Base-by-base conservation (phyloP, 805 yeast genomes). In the Starmerella powellii region DNA sequence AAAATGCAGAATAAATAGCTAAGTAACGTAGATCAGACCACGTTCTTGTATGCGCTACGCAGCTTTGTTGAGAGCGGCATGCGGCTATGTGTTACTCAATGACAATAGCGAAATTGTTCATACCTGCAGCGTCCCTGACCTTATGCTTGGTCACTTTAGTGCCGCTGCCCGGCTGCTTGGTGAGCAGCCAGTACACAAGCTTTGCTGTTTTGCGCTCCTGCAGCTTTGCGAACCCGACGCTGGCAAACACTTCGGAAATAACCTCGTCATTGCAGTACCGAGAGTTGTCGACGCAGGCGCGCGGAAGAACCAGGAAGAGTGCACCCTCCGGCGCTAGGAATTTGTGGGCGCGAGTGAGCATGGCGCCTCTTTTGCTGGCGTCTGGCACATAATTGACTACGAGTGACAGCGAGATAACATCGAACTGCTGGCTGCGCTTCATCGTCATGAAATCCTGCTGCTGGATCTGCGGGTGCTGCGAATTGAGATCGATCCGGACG, bases 351-450 rank as follows among this genome's bases (percentile, higher is more conserved):
- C 80, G 57, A 28, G 56, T 54, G 48, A 86, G 63, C 96, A 88
- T 88, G 4, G 70, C 72, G 2, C 96, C 96, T 40, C 98, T 63
- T 12, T 63, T 71, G 8, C 53, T 54, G 0, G 87, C 74, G 1
- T 74, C 73, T 0, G 95, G 83, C 1, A 88, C 95, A 61, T 83
- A 88, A 57, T 88, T 88, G 12, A 88, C 64, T 30, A 88, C 98
- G 42, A 88, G 60, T 0, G 95, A 84, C 48, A 94, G 80, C 6
- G 94, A 83, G 0, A 88, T 65, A 21, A 84, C 54, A 48, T 78
- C 70, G 56, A 78, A 87, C 42, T 58, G 28, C 6, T 42, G 19
- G 5, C 31, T 42, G 0, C 94, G 93, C 4, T 79, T 80, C 42
- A 87, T 63, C 34, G 78, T 67, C 87, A 87, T 80, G 55, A 88